Evolutionary conservation across 352 stramenopile species (phyloP), one percentile per base, ranked within the genome.

Genomic region (Phytopythium delawarense): DNA sequence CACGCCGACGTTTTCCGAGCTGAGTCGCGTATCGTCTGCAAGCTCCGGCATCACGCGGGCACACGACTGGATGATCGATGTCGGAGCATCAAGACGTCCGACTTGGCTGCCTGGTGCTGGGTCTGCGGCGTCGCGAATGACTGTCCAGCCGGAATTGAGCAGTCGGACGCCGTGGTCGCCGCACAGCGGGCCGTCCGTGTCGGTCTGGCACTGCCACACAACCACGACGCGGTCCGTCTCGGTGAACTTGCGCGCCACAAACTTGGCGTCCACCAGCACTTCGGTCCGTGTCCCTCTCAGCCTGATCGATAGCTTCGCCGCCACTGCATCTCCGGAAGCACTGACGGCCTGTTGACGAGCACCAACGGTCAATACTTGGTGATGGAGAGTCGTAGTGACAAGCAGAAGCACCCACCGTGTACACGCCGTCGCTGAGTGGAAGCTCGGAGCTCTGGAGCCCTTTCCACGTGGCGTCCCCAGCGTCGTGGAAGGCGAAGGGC

Each of bases 81-180:
- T 35, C 13, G 54, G 32, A 4, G 32, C 25, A 13, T 20, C 7
- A 7, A 16, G 7, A 23, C 20, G 25, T 7, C n/a, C 7, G 20
- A 6, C 7, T 15, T 28, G 20, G 11, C 7, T 32, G 45, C 2
- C 12, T 25, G 49, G 0, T 16, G 28, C 11, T 28, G 50, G 9
- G 8, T n/a, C 34, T 20, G 7, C 16, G 7, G 18, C 25, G 4
- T 25, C 37, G 13, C 39, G 37, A 46, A 73, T 54, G 56, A 76
- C 61, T 12, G 62, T 76, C 59, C 61, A 73, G 21, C 69, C 69
- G 12, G 50, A 52, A 8, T 67, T 59, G 35, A 69, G 53, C 25
- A 76, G 64, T 6, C 60, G 44, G 7, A 74, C 37, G 34, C 67
- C 56, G 64, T 56, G 7, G 39, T 53, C 25, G 28, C 57, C 16